Evolutionary conservation across 2,329 filamentous ascomycete genomes (phyloP).

Genomic region (Westerdykella aurantiaca): DNA sequence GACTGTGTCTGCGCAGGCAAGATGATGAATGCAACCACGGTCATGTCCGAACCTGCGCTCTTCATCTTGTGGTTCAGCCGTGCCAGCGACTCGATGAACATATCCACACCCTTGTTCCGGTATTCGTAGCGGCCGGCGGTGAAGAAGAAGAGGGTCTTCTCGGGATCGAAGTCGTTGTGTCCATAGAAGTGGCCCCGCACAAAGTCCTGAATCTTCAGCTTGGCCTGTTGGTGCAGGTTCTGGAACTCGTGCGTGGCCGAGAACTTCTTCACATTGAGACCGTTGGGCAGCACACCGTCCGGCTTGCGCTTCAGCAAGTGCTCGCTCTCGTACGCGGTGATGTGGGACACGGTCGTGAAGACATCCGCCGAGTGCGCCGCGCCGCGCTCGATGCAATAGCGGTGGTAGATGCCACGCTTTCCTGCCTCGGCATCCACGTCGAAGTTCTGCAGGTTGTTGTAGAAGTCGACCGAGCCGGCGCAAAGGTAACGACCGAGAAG

Average conservation of each 20-base stretch:
- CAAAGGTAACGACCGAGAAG: slow-evolving; percentile 93
- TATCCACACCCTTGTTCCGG: slow-evolving; percentile 97
- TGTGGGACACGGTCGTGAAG: slow-evolving; percentile 97
- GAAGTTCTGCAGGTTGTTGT: slow-evolving; percentile 97
- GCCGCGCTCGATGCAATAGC: slow-evolving; percentile 95
- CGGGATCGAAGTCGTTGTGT: slow-evolving; percentile 92
- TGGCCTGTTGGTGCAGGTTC: slow-evolving; percentile 91
- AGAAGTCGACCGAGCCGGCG: slow-evolving; percentile 96
- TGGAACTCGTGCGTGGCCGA: slow-evolving; percentile 98
- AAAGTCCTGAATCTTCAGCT: slow-evolving; percentile 98
- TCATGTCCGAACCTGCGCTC: slow-evolving; percentile 75
- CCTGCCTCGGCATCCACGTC: slow-evolving; percentile 95
- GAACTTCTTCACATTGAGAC: slow-evolving; percentile 97
- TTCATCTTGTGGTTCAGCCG: slow-evolving; percentile 93
- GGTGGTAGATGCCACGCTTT: slow-evolving; percentile 96
- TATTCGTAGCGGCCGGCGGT: slow-evolving; percentile 96
- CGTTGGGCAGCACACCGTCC: slow-evolving; percentile 92
- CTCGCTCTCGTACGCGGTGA: slow-evolving; percentile 97
- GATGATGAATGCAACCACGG: slow-evolving; percentile 95
- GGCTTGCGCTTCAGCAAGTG: slow-evolving; percentile 96
- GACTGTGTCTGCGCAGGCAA: slow-evolving; percentile 97
- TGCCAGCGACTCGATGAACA: slow-evolving; percentile 97
- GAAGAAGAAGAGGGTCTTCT: slow-evolving; percentile 97
- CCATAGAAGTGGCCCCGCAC: slow-evolving; percentile 97
- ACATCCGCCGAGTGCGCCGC: slow-evolving; percentile 90